Evolutionary conservation across 768 basidiomycete species (phyloP), one percentile per base, ranked within the genome.

Genomic region (Panellus pusillus): DNA sequence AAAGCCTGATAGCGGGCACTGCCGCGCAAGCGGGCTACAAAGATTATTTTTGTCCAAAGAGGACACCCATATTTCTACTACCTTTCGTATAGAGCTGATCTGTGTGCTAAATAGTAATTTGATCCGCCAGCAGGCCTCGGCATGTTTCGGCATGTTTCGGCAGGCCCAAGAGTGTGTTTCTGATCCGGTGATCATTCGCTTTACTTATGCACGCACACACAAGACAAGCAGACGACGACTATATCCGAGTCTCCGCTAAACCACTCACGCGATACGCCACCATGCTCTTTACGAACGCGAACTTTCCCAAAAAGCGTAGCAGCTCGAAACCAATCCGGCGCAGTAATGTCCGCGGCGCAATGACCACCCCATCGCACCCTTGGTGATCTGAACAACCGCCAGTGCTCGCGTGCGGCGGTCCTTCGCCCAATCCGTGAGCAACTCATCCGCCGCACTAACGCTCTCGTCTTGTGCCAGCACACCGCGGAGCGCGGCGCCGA

Each of bases 361-460:
- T 37, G 18, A 66, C 40, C 4, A 55, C 49, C 68, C 47, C 54
- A 75, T 52, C 6, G 60, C 50, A 15, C 57, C 44, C 61, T 79
- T 77, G 14, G 76, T 73, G 28, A 77, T 54, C 14, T 57, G 53
- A 41, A 82, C 79, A 24, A 76, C 73, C 27, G 67, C 64, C 38
- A 78, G 60, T 6, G 78, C 80, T 18, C 70, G 70, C 17, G 61
- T 63, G 13, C 68, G 70, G n/a, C 79, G 72, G 47, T 54, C 53
- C 5, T 61, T 45, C 14, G 72, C 70, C 62, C 74, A 78, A 8
- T 66, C 65, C 39, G 50, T 57, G 14, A 81, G 64, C 18, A 70
- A 59, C 29, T 36, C 58, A 36, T 78, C 74, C 0, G 61, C 61
- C 60, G 20, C 61, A 47, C 19, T 54, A 39, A 17, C 60, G 46